Evolutionary conservation across 371 early-diverging fungal species (phyloP).

Genomic region (Mortierella sp.): DNA sequence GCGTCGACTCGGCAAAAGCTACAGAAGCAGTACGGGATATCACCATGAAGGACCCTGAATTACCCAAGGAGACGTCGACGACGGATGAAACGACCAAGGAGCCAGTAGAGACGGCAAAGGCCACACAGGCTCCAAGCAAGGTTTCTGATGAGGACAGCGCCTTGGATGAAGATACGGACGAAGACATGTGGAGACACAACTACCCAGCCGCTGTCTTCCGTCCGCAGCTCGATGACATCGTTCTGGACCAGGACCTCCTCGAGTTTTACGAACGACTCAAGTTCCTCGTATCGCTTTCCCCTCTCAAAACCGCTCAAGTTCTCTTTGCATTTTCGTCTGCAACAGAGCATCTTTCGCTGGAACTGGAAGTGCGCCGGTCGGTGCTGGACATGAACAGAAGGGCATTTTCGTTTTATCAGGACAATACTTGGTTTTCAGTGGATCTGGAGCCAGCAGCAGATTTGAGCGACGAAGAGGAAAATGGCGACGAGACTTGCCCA

Average conservation of each 20-base stretch:
- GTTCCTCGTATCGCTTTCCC: slow-evolving; percentile 48
- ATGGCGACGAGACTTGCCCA: slow-evolving; percentile 19
- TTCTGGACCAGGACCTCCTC: slow-evolving; percentile 49
- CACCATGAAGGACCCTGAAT: no score
- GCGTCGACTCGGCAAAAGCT: no score
- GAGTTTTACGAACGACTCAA: slow-evolving; percentile 50
- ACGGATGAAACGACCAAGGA: no score
- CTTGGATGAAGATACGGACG: slow-evolving; percentile 6
- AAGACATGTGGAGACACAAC: slow-evolving; percentile 1
- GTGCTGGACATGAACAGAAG: slow-evolving; percentile 41
- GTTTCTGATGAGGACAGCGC: not conserved
- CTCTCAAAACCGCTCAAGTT: slow-evolving; percentile 50
- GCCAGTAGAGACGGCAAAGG: no score
- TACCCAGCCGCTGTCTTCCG: slow-evolving; percentile 41
- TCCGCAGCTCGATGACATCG: slow-evolving; percentile 50
- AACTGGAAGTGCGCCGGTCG: slow-evolving; percentile 33
- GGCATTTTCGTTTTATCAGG: slow-evolving; percentile 50
- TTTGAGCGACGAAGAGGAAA: slow-evolving; percentile 1
- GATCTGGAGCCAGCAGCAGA: slow-evolving; percentile 39
- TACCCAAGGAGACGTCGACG: no score
- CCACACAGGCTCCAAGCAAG: not conserved
- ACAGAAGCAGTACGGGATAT: no score
- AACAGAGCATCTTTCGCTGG: slow-evolving; percentile 42
- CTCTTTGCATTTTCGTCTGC: slow-evolving; percentile 51
- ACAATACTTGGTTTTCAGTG: slow-evolving; percentile 53